phyloP scores from a whole-genome alignment of 2,329 filamentous ascomycete species.

The Chaetoscypha palmicola region DNA sequence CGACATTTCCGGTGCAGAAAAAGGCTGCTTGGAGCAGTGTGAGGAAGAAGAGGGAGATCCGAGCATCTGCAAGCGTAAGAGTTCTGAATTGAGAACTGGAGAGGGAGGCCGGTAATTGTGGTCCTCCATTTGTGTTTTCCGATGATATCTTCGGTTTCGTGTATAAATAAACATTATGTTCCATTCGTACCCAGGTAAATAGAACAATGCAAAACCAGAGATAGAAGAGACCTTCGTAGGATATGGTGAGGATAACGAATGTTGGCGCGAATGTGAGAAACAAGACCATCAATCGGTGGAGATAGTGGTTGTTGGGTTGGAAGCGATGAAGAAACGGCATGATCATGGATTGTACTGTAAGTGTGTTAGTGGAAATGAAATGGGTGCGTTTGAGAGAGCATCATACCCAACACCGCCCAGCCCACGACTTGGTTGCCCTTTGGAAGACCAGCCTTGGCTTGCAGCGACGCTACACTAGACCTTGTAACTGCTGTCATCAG shows the following conservation, averaged over 20 bases:
- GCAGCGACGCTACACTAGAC: slow-evolving; percentile 76
- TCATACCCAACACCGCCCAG: slow-evolving; percentile 68
- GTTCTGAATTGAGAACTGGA: slow-evolving; percentile 43
- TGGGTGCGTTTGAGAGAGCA: neutral
- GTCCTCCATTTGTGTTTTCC: slow-evolving; percentile 15
- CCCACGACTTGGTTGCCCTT: slow-evolving; percentile 81
- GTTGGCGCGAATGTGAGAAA: slow-evolving; percentile 90
- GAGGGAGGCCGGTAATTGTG: slow-evolving; percentile 20
- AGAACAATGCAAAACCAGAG: slow-evolving; percentile 78
- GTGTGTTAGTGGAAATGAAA: slow-evolving; percentile 2
- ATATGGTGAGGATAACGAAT: slow-evolving; percentile 94
- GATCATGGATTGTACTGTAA: slow-evolving; percentile 60
- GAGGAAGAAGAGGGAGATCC: slow-evolving; percentile 90
- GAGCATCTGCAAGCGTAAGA: slow-evolving; percentile 73
- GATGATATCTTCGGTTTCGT: slow-evolving; percentile 24
- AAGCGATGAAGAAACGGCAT: slow-evolving; percentile 77
- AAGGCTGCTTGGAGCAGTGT: slow-evolving; percentile 91
- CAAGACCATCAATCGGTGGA: slow-evolving; percentile 80
- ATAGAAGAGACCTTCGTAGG: slow-evolving; percentile 95
- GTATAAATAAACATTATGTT: slow-evolving; percentile 63
- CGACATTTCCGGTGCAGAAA: slow-evolving; percentile 94
- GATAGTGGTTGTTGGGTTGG: slow-evolving; percentile 77
- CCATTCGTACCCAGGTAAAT: slow-evolving; percentile 84
- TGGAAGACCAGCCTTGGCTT: slow-evolving; percentile 78
- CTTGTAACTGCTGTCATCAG: slow-evolving; percentile 81